These are phyloP conservation scores for Ascocoryne sarcoides DNA, from an alignment of 2,329 filamentous ascomycete genomes.

Conservation along the genomic window DNA sequence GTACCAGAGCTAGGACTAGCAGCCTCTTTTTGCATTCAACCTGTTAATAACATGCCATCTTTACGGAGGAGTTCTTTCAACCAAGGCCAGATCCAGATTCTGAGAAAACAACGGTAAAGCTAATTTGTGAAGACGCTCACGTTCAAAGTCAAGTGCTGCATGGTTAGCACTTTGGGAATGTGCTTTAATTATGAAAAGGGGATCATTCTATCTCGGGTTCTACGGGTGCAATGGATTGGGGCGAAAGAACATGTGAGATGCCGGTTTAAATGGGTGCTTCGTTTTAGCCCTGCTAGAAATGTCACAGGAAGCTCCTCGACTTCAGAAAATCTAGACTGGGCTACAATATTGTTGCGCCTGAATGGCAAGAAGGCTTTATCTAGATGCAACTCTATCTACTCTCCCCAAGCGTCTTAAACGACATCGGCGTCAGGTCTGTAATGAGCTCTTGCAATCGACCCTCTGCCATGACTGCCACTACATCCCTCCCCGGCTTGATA, in stretches of 20 bases:
- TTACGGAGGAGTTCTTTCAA: no score
- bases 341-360: neutral
- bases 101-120: no score
- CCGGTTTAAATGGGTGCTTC: neutral
- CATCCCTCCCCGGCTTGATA: slow-evolving; percentile 22
- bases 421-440: neutral
- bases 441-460: slow-evolving; percentile 7
- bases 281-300: neutral
- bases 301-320: neutral
- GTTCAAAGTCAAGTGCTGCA: no score
- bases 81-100: no score
- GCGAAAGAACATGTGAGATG: neutral
- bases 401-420: neutral
- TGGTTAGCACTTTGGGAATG: no score
- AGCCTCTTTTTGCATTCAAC: neutral
- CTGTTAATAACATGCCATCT: neutral
- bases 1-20: slow-evolving; percentile 5
- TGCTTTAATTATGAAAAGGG: no score
- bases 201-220: no score
- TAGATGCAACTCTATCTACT: neutral
- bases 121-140: no score
- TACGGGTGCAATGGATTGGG: neutral
- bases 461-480: slow-evolving; percentile 23
- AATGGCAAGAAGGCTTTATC: neutral
- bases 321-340: neutral